phyloP scores from a whole-genome alignment of 2,329 filamentous ascomycete species.

The Calycina marina region DNA sequence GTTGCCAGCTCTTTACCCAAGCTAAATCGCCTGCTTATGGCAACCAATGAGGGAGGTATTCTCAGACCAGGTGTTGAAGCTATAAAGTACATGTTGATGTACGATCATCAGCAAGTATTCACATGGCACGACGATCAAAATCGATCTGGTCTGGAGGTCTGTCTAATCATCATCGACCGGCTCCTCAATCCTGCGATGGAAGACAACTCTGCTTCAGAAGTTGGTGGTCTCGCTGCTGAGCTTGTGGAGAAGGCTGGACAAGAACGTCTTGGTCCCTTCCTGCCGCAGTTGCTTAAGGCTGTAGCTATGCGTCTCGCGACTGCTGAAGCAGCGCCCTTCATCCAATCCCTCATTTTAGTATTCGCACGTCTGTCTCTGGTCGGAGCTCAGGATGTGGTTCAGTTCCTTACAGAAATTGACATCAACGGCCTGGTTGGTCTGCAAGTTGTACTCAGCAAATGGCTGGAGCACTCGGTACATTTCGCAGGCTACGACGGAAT shows the following conservation, averaged over 20 bases:
- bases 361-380: constrained; percentile 82
- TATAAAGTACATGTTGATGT: constrained; percentile 76
- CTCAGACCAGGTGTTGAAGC: constrained; percentile 75
- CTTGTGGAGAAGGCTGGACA: constrained; percentile 91
- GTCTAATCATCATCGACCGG: constrained; percentile 82
- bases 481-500: constrained; percentile 99
- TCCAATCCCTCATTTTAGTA: constrained; percentile 88
- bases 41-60: constrained; percentile 74
- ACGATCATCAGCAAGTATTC: constrained; percentile 83
- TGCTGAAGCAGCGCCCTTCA: constrained; percentile 75
- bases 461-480: constrained; percentile 92
- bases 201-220: constrained; percentile 89
- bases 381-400: constrained; percentile 76
- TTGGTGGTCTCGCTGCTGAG: constrained; percentile 85
- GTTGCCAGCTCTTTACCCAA: constrained; percentile 78
- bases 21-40: constrained; percentile 67
- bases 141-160: constrained; percentile 75
- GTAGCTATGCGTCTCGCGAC: constrained; percentile 75
- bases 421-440: constrained; percentile 72
- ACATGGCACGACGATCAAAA: constrained; percentile 69
- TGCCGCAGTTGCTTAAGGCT: constrained; percentile 76
- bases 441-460: constrained; percentile 80
- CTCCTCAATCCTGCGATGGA: constrained; percentile 73
- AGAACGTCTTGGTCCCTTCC: constrained; percentile 77
- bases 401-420: constrained; percentile 76